Evolutionary conservation across 148 eudicot species (phyloP).

Genomic region (Oxyria digyna): DNA sequence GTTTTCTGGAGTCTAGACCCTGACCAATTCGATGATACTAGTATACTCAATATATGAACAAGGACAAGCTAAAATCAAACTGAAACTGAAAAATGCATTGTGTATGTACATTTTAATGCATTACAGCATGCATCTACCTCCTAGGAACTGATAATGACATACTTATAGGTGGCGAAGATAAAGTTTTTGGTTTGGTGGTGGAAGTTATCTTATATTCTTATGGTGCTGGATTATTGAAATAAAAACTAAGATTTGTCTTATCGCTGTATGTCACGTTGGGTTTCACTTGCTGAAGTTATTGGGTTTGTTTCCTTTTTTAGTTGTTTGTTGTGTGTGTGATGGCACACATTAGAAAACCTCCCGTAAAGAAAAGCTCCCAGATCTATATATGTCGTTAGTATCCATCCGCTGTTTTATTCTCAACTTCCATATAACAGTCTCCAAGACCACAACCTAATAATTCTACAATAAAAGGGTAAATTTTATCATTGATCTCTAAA

Average conservation of each 20-base stretch:
- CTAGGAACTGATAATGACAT: not conserved
- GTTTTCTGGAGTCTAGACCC: not conserved
- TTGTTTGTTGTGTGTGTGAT: too few species aligned
- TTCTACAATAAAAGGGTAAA: not conserved
- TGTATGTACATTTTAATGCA: constrained; percentile 2
- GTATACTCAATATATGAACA: not conserved
- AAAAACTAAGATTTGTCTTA: too few species aligned
- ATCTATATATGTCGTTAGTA: not conserved
- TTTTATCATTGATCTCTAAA: too few species aligned
- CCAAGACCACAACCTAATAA: not conserved
- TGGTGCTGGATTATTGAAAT: not conserved
- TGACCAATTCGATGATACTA: not conserved
- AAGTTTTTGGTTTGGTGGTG: not conserved
- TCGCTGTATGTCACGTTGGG: too few species aligned
- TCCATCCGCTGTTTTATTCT: not conserved
- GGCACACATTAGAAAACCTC: too few species aligned
- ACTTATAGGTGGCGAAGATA: not conserved
- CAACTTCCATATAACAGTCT: not conserved
- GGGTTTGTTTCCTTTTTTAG: too few species aligned
- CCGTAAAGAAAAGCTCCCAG: too few species aligned
- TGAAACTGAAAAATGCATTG: not conserved
- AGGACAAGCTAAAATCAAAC: not conserved
- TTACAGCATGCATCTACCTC: not conserved
- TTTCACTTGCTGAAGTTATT: too few species aligned
- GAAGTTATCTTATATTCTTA: not conserved